Base-by-base conservation (phyloP, 768 basidiomycete genomes). In the Lactarius pseudohatsudake region DNA sequence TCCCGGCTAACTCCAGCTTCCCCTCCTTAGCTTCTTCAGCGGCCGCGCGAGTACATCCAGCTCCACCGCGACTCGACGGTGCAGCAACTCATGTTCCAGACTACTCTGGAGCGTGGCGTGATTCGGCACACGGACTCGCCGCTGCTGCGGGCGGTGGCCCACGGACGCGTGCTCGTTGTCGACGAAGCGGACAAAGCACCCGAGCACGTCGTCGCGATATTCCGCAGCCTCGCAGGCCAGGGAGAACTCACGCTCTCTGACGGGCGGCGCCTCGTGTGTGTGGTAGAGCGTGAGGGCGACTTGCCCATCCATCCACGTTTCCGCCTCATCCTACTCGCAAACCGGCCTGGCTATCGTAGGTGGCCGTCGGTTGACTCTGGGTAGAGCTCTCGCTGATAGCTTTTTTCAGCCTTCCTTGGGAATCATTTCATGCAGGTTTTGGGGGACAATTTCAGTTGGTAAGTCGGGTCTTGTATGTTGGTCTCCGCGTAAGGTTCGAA, bases 171-270 rank as follows among this genome's bases (percentile, higher is more conserved):
- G n/a, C 86, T 89, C 67, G 82, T 89, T 71, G 83, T 88, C 57
- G 87, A 89, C 72, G 87, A 89, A 71, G 87, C 86, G 4, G 87
- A 89, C 75, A 89, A 89, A 74, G 87, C 87, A 9, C 86, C 87
- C 9, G 87, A 89, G 71, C 86, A 89, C 66, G 87, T 89, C 59
- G 86, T 88, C 26, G 86, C 87, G 8, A 82, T 89, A 59, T 88
- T 89, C 81, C 79, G 86, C 34, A 87, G 86, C 73, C 80, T 89
- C 30, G 87, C 86, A 4, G 84, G 86, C 3, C 86, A 87, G 64
- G 80, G 83, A 11, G 87, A 88, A 73, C 77, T 89, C 77, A 83
- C 84, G 0, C 80, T 88, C 4, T 81, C 87, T 0, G 86, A 89
- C 74, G 87, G 88, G 18, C 77, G 87, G 2, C 79, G 86, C 13